Conservation (phyloP, 129 eudicot species). For the Artemisia annua region DNA sequence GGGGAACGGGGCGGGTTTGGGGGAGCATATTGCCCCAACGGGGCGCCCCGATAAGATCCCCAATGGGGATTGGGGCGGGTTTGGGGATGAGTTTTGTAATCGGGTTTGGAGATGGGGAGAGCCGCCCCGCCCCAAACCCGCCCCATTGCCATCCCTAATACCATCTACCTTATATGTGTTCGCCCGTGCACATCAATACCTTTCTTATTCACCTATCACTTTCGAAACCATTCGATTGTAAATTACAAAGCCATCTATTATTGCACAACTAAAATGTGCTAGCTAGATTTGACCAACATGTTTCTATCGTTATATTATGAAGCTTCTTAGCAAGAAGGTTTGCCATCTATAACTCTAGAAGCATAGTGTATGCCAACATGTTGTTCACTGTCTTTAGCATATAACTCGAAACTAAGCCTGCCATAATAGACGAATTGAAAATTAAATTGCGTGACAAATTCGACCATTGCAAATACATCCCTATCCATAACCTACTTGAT, state of each 20-base stretch:
- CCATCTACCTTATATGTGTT: too few species aligned
- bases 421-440: constrained; percentile 11
- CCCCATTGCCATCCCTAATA: too few species aligned
- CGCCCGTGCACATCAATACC: neutral
- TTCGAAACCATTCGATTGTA: neutral
- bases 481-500: constrained; percentile 23
- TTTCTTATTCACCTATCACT: neutral
- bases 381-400: constrained; percentile 14
- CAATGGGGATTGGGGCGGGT: too few species aligned
- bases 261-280: neutral
- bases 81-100: too few species aligned
- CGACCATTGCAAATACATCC: constrained; percentile 14
- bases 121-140: too few species aligned
- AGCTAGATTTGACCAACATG: constrained; percentile 8
- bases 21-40: too few species aligned
- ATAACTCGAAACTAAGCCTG: constrained; percentile 1
- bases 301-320: constrained; percentile 4
- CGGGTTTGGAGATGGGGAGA: too few species aligned
- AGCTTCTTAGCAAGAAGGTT: constrained; percentile 26
- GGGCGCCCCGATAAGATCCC: too few species aligned
- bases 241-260: neutral
- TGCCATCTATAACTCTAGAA: constrained; percentile 17
- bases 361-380: constrained; percentile 22
- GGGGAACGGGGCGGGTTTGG: too few species aligned
- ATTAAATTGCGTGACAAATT: constrained; percentile 26